Evolutionary conservation across 768 basidiomycete genomes (phyloP), one percentile per base, ranked within the genome.

Genomic region (Tricholoma hemisulphureum): DNA sequence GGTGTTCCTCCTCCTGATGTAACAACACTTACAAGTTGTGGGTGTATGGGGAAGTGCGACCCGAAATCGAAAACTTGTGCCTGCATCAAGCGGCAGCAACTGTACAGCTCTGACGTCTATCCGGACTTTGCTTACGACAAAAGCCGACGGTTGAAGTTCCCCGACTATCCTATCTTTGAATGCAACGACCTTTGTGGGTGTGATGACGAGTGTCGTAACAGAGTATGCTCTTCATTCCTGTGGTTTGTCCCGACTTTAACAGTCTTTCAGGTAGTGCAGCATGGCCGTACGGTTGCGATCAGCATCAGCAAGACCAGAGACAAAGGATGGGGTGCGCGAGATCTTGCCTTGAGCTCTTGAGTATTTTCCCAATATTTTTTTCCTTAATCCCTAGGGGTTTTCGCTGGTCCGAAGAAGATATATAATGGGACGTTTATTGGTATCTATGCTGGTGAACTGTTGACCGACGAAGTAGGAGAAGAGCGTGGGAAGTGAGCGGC

Each of bases 171-270:
- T 0, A 85, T 95, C 24, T 90, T 90, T 63, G 94, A 97, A 71
- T 97, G 94, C 67, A 93, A 94, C 65, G 85, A 82, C 43, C 75
- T 85, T 26, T 97, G 94, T 67, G 79, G 80, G 2, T 97, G 94
- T 71, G 85, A 85, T 13, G 87, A 89, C 2, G 84, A 88, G 43
- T 97, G 94, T 68, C 77, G 75, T 50, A 96, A 95, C 71, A 74
- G 93, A 71, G 93, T 94, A 65, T 60, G 84, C 71, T 9, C 28
- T 46, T 57, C 24, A 13, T 28, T 20, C 29, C 14, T 2, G 8
- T 51, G 20, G 3, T 45, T 23, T 39, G 50, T 54, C 13, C 35
- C 1, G 7, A 23, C 39, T 48, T 51, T 11, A 41, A 37, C 28
- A 13, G 43, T 13, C 37, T 57, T 56, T 8, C 56, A 95, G 92